Evolutionary conservation across 2,329 filamentous ascomycete genomes (phyloP).

Genomic region (Neocatenulostroma microsporum): DNA sequence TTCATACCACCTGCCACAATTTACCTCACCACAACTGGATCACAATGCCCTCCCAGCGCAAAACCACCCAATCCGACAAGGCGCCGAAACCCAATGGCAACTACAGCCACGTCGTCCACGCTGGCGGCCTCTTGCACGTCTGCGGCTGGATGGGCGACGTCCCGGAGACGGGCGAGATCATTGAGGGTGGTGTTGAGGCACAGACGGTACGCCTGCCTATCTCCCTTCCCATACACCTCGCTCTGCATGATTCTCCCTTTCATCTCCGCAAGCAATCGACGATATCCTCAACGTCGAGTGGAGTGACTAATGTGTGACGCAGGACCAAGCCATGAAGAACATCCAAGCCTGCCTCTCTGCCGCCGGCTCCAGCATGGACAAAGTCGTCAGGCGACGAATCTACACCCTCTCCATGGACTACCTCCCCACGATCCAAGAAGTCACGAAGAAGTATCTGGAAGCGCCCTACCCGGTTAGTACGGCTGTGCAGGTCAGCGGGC

Average conservation of each 20-base stretch:
- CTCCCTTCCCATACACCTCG: conserved; percentile 21
- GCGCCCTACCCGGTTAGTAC: conserved; percentile 15
- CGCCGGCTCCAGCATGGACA: conserved; percentile 11
- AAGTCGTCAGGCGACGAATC: conserved; percentile 13
- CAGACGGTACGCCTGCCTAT: conserved; percentile 12
- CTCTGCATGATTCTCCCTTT: background rate
- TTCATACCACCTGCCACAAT: too few relatives aligned
- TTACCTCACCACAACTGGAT: too few relatives aligned
- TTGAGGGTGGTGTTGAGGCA: conserved; percentile 14
- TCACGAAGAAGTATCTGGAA: conserved; percentile 10
- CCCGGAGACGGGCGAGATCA: conserved; percentile 13
- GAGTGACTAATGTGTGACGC: background rate
- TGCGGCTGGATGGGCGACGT: conserved; percentile 22
- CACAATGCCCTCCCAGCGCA: too few relatives aligned
- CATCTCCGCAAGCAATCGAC: too few relatives aligned
- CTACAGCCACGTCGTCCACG: conserved; percentile 5
- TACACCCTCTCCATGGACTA: conserved; percentile 16
- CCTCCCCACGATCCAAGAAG: conserved; percentile 12
- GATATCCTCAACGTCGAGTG: background rate
- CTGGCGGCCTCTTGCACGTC: conserved; percentile 11
- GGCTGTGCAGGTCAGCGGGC: conserved; percentile 14
- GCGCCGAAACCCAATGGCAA: too few relatives aligned
- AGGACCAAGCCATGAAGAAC: conserved; percentile 15
- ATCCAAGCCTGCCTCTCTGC: conserved; percentile 14
- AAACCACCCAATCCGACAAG: too few relatives aligned